These are phyloP conservation scores for Penicillium mononematosum DNA, from an alignment of 495 filamentous ascomycete genomes.

Conservation along the genomic window DNA sequence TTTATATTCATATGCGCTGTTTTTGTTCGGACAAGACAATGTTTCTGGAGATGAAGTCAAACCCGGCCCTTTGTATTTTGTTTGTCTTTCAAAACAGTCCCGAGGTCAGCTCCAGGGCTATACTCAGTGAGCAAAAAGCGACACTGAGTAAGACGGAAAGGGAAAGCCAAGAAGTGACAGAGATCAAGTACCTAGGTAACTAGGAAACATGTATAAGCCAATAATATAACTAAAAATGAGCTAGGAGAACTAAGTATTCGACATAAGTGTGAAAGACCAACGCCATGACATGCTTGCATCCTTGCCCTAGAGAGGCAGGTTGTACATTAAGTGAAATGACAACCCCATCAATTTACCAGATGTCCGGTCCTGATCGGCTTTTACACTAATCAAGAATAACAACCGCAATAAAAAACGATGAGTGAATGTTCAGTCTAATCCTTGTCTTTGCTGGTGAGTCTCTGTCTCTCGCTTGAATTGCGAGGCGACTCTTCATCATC, in stretches of 20 bases:
- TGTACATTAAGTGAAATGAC: slow-evolving; percentile 1
- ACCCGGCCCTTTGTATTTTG: too few species aligned
- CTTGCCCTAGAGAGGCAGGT: slow-evolving; percentile 9
- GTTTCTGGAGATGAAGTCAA: too few species aligned
- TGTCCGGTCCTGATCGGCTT: neutral
- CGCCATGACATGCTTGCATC: slow-evolving; percentile 32
- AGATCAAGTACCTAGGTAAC: too few species aligned
- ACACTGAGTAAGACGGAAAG: too few species aligned
- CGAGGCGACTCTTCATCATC: slow-evolving; percentile 60
- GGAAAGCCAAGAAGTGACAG: too few species aligned
- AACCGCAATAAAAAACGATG: neutral
- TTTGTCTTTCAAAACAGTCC: too few species aligned
- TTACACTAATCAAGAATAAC: slow-evolving; percentile 3
- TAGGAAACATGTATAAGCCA: slow-evolving; percentile 1
- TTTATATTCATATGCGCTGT: too few species aligned
- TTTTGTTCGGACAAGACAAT: too few species aligned
- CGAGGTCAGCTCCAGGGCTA: too few species aligned
- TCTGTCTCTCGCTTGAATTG: slow-evolving; percentile 56
- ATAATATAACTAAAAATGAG: slow-evolving; percentile 13
- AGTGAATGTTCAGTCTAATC: slow-evolving; percentile 3
- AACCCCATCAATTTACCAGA: slow-evolving; percentile 1
- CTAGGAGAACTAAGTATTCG: slow-evolving; percentile 14
- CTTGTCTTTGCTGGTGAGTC: slow-evolving; percentile 57
- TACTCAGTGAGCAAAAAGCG: too few species aligned
- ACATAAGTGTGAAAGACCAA: slow-evolving; percentile 24